Conservation (phyloP, 2,329 filamentous ascomycete genomes). For the Raffaelea deltoideospora region DNA sequence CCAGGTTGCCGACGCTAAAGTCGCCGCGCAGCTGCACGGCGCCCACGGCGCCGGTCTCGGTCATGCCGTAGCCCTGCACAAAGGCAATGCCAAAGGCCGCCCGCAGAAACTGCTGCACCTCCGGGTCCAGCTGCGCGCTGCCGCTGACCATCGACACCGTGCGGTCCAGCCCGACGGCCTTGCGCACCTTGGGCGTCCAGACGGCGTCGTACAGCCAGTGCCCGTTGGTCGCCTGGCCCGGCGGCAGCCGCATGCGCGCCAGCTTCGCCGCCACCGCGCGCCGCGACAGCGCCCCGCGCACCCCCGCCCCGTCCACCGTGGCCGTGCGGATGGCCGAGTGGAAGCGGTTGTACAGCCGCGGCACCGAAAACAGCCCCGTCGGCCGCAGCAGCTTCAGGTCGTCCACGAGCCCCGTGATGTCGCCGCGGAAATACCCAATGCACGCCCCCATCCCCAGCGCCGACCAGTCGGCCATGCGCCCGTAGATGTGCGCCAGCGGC, state of each 20-base stretch:
- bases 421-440: constrained; percentile 89
- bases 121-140: constrained; percentile 78
- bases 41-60: constrained; percentile 74
- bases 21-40: constrained; percentile 57
- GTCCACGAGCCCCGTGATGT: constrained; percentile 72
- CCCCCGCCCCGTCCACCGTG: constrained; percentile 63
- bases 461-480: constrained; percentile 66
- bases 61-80: constrained; percentile 81
- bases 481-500: constrained; percentile 87
- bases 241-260: constrained; percentile 56
- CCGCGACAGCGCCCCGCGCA: constrained; percentile 68
- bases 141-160: constrained; percentile 66
- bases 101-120: constrained; percentile 76
- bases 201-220: constrained; percentile 73
- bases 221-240: constrained; percentile 60
- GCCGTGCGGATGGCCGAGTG: constrained; percentile 65
- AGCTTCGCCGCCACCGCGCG: constrained; percentile 69
- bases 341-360: constrained; percentile 83
- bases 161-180: constrained; percentile 68
- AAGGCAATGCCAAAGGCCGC: constrained; percentile 68
- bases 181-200: constrained; percentile 76
- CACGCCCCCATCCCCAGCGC: constrained; percentile 55
- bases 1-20: constrained; percentile 66
- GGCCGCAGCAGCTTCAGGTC: constrained; percentile 81
- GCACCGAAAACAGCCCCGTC: constrained; percentile 74